These are phyloP conservation scores for Arctostaphylos glauca DNA, from an alignment of 148 eudicot species.

Conservation along the genomic window DNA sequence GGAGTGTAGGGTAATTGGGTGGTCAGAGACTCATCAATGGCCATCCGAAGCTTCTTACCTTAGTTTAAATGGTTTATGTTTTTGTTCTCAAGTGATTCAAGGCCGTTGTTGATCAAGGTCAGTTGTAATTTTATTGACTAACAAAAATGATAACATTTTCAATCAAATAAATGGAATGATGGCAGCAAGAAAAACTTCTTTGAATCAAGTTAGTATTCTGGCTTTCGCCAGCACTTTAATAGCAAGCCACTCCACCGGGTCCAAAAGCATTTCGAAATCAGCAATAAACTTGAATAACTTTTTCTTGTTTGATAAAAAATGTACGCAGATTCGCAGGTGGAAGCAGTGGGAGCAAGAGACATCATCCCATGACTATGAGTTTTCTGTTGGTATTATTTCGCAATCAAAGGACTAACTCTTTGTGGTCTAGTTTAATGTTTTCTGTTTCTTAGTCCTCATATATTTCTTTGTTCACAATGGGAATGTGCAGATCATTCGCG, in stretches of 20 bases:
- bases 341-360: conserved; percentile 80
- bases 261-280: not conserved
- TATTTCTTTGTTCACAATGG: not conserved
- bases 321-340: conserved; percentile 73
- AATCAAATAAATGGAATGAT: not conserved
- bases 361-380: conserved; percentile 44
- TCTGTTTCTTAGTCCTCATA: not conserved
- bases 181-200: not conserved
- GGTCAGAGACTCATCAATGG: not conserved
- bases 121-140: not conserved
- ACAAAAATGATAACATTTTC: not conserved
- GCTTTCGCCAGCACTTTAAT: not conserved
- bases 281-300: not conserved
- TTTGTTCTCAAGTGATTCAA: not conserved
- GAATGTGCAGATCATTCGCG: conserved; percentile 65
- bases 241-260: not conserved
- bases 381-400: conserved; percentile 39
- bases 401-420: not conserved
- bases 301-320: not conserved
- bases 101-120: too few relatives aligned
- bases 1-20: not conserved
- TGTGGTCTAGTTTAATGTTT: not conserved
- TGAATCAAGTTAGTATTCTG: not conserved
- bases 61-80: not conserved
- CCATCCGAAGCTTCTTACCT: not conserved